Evolutionary conservation across 208 protist species (phyloP).

Genomic region (Leishmania braziliensis): DNA sequence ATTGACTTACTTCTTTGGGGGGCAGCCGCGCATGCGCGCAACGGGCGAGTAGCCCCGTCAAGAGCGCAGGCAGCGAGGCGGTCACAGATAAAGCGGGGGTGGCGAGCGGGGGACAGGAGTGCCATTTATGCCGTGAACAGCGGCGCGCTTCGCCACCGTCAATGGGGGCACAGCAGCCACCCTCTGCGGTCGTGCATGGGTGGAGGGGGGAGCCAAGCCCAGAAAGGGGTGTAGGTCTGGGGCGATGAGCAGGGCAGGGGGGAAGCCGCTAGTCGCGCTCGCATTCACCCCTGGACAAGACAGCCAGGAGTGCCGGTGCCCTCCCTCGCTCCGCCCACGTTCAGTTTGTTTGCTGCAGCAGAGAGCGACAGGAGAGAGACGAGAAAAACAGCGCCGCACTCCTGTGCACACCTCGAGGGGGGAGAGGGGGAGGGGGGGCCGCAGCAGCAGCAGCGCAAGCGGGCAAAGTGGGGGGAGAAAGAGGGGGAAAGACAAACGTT

Average conservation of each 20-base stretch:
- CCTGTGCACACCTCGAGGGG: background rate
- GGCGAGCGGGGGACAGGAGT: background rate
- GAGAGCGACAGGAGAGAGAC: background rate
- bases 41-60: background rate
- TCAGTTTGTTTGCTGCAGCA: background rate
- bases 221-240: background rate
- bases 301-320: too few relatives aligned
- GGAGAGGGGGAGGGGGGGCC: background rate
- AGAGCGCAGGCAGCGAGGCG: background rate
- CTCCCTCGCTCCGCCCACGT: too few relatives aligned
- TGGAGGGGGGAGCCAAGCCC: background rate
- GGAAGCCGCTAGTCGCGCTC: background rate
- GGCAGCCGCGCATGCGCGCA: background rate
- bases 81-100: background rate
- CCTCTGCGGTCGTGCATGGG: background rate
- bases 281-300: background rate
- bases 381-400: background rate
- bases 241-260: background rate
- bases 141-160: background rate
- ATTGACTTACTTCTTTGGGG: background rate
- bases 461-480: background rate
- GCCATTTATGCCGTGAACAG: background rate
- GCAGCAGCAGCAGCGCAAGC: background rate
- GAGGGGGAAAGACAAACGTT: too few relatives aligned
- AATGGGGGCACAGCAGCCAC: background rate